Conservation (phyloP, 108 stramenopile species). For the Cylindrotheca closterium region DNA sequence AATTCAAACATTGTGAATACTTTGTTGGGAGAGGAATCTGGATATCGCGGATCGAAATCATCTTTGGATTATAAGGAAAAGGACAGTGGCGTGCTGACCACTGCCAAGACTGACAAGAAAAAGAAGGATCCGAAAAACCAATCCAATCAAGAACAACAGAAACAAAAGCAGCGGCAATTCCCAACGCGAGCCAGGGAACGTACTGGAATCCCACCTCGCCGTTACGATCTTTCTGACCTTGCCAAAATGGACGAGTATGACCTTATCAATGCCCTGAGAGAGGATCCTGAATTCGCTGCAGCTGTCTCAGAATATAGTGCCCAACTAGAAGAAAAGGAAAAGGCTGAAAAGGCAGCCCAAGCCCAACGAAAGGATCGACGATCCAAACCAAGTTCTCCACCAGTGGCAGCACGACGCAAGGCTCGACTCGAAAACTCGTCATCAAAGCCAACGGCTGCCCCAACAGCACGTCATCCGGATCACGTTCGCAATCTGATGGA, state of each 20-base stretch:
- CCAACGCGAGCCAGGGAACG: conserved; percentile 31
- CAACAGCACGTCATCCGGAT: conserved; percentile 8
- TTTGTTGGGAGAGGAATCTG: neutral
- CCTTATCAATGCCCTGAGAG: conserved; percentile 30
- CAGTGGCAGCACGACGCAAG: neutral
- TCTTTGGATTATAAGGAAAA: conserved; percentile 19
- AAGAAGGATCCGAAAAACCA: conserved; percentile 9
- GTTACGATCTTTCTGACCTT: conserved; percentile 30
- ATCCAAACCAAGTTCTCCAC: neutral
- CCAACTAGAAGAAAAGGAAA: conserved; percentile 1
- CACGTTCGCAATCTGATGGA: conserved; percentile 26
- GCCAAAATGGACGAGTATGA: conserved; percentile 34
- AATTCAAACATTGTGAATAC: conserved; percentile 1
- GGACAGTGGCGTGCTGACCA: conserved; percentile 2
- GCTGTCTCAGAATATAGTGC: conserved; percentile 13
- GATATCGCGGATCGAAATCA: neutral
- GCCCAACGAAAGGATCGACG: neutral
- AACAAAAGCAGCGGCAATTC: conserved; percentile 6
- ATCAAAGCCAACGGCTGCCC: neutral
- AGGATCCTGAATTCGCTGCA: conserved; percentile 43
- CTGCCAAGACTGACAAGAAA: conserved; percentile 21
- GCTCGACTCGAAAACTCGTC: too few relatives aligned
- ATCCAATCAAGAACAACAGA: conserved; percentile 4
- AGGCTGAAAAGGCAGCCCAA: neutral
- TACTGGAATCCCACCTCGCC: conserved; percentile 29